A percentile compares a stretch with the other conserved stretches of the same genome.
phyloP scores from a whole-genome alignment of 2,329 filamentous ascomycete species.

The Mollisiaceae sp. region DNA sequence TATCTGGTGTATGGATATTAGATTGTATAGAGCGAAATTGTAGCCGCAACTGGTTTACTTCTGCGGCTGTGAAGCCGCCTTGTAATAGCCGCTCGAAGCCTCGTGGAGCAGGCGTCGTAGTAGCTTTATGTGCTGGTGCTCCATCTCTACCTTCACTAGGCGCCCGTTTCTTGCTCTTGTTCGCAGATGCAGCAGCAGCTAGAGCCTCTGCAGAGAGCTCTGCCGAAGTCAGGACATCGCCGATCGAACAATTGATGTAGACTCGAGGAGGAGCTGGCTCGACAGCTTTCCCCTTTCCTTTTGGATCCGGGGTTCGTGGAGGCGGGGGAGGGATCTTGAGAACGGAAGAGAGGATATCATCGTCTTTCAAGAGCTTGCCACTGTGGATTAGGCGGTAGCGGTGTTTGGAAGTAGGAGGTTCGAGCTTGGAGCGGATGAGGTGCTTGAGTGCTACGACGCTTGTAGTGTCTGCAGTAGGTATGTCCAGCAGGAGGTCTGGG shows the following conservation, averaged over 20 bases:
- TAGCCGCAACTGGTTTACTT: conserved; percentile 82
- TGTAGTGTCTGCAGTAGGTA: conserved; percentile 69
- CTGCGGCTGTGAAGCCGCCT: conserved; percentile 80
- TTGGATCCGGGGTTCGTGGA: conserved; percentile 45
- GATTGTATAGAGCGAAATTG: conserved; percentile 89
- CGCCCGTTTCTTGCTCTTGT: conserved; percentile 28
- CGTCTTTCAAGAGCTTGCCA: conserved; percentile 83
- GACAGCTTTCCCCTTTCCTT: conserved; percentile 72
- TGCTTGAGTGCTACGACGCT: conserved; percentile 82
- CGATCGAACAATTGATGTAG: conserved; percentile 94
- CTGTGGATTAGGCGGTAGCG: conserved; percentile 89
- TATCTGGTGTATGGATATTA: conserved; percentile 82
- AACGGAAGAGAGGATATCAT: conserved; percentile 68
- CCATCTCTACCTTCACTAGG: conserved; percentile 25
- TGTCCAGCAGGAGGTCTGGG: conserved; percentile 80
- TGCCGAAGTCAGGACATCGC: conserved; percentile 68
- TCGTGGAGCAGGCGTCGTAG: conserved; percentile 62
- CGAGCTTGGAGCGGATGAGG: conserved; percentile 75
- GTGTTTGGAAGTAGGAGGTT: conserved; percentile 63
- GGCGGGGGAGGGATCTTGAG: conserved; percentile 67
- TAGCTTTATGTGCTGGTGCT: conserved; percentile 20
- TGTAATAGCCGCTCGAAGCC: conserved; percentile 88
- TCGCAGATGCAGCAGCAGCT: conserved; percentile 33
- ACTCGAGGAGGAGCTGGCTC: conserved; percentile 58
- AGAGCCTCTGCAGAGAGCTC: conserved; percentile 73